These are phyloP conservation scores for Ophiostoma fasciatum DNA, from an alignment of 2,329 filamentous ascomycete species.

Conservation along the genomic window DNA sequence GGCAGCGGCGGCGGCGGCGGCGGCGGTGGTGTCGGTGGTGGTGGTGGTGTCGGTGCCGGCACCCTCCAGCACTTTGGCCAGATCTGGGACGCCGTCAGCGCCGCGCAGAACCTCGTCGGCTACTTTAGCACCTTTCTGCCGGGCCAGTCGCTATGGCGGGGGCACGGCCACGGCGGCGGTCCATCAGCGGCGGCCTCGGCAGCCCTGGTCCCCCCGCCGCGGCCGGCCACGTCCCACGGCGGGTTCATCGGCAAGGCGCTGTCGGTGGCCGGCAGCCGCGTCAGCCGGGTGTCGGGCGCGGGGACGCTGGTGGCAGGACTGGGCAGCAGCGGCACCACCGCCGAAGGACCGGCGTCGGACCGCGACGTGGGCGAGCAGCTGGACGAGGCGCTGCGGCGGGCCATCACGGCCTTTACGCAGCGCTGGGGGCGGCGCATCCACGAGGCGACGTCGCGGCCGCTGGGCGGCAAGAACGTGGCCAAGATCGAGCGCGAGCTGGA, in stretches of 20 bases:
- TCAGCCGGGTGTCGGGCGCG: too few species aligned
- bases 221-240: too few species aligned
- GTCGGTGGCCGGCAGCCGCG: too few species aligned
- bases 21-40: slow-evolving; percentile 20
- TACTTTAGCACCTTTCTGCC: slow-evolving; percentile 44
- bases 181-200: background rate
- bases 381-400: slow-evolving; percentile 46
- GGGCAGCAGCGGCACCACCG: too few species aligned
- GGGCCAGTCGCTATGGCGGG: slow-evolving; percentile 34
- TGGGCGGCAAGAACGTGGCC: slow-evolving; percentile 33
- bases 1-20: background rate
- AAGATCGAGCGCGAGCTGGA: slow-evolving; percentile 43
- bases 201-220: too few species aligned
- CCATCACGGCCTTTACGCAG: slow-evolving; percentile 48
- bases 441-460: slow-evolving; percentile 31
- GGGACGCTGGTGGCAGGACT: too few species aligned
- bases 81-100: slow-evolving; percentile 49
- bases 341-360: slow-evolving; percentile 14
- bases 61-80: slow-evolving; percentile 47
- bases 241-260: too few species aligned
- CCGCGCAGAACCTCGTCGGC: slow-evolving; percentile 38
- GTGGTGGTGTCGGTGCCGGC: slow-evolving; percentile 9
- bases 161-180: background rate
- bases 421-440: slow-evolving; percentile 39
- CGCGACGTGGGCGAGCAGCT: slow-evolving; percentile 50